phyloP scores from a whole-genome alignment of 768 basidiomycete genomes.

The Calocybe gangraenosa region DNA sequence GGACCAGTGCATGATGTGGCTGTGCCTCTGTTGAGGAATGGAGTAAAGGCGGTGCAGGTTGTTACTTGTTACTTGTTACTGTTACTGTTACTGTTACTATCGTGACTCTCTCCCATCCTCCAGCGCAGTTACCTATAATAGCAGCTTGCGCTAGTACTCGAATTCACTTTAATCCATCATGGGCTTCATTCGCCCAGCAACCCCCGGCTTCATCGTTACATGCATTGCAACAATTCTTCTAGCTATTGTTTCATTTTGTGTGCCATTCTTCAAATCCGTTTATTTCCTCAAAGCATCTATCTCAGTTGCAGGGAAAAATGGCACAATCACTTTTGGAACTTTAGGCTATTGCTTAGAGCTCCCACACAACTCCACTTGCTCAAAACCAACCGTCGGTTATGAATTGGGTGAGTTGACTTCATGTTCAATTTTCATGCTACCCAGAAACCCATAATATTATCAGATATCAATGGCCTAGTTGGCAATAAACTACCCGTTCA shows the following conservation, averaged over 20 bases:
- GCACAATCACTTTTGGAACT: constrained; percentile 79
- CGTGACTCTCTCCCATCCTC: no score
- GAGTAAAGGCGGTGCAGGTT: no score
- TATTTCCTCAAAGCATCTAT: constrained; percentile 84
- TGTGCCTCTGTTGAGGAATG: no score
- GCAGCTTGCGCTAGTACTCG: no score
- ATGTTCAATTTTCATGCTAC: constrained; percentile 6
- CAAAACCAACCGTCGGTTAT: constrained; percentile 81
- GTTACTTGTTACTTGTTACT: no score
- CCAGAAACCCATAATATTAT: constrained; percentile 5
- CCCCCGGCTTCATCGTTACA: constrained; percentile 84
- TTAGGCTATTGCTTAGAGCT: constrained; percentile 82
- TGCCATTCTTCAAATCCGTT: constrained; percentile 84
- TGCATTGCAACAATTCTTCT: constrained; percentile 75
- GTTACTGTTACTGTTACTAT: no score
- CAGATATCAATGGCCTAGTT: constrained; percentile 81
- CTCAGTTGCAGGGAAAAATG: constrained; percentile 39
- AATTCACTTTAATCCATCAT: constrained; percentile 26
- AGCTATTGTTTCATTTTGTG: constrained; percentile 84
- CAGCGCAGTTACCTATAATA: no score
- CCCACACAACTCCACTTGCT: constrained; percentile 59
- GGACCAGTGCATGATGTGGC: no score
- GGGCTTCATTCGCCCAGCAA: constrained; percentile 76
- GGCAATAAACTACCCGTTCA: constrained; percentile 61
- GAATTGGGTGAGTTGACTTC: constrained; percentile 61